Evolutionary conservation across 2,329 filamentous ascomycete species (phyloP).

Genomic region (Pseudomassariella vexata): DNA sequence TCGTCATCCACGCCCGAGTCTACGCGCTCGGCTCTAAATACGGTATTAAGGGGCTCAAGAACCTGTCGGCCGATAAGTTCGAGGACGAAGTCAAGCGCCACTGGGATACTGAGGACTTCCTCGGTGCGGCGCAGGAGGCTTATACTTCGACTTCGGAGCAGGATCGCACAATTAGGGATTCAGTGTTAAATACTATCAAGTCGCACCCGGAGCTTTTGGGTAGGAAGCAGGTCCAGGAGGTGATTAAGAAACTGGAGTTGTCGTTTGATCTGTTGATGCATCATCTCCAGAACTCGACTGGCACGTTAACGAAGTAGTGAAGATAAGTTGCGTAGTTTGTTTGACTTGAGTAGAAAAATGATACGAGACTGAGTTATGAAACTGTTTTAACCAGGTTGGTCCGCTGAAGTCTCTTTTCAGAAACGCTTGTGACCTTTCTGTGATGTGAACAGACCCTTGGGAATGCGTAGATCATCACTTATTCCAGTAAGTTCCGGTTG

Average conservation of each 20-base stretch:
- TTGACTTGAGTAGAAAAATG: no score
- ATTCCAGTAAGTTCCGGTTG: no score
- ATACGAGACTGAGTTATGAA: no score
- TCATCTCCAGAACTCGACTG: no score
- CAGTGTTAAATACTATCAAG: conserved; percentile 8
- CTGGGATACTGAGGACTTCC: conserved; percentile 11
- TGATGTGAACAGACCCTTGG: no score
- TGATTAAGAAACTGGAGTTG: conserved; percentile 9
- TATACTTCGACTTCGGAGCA: conserved; percentile 5
- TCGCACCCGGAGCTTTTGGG: conserved; percentile 9
- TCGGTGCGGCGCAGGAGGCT: conserved; percentile 8
- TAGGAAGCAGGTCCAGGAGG: conserved; percentile 6
- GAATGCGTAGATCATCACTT: no score
- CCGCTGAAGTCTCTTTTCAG: no score
- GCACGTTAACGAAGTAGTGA: no score
- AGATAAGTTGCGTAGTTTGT: no score
- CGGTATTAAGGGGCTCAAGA: conserved; percentile 9
- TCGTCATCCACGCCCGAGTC: conserved; percentile 10
- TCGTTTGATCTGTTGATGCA: conserved; percentile 11
- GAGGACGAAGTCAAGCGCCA: conserved; percentile 4
- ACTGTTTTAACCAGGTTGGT: no score
- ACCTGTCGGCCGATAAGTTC: conserved; percentile 10
- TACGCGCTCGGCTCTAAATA: conserved; percentile 11
- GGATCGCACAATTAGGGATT: conserved; percentile 8
- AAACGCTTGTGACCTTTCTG: no score